Evolutionary conservation across 495 filamentous ascomycete genomes (phyloP), one percentile per base, ranked within the genome.

Genomic region (Xylaria intraflava): DNA sequence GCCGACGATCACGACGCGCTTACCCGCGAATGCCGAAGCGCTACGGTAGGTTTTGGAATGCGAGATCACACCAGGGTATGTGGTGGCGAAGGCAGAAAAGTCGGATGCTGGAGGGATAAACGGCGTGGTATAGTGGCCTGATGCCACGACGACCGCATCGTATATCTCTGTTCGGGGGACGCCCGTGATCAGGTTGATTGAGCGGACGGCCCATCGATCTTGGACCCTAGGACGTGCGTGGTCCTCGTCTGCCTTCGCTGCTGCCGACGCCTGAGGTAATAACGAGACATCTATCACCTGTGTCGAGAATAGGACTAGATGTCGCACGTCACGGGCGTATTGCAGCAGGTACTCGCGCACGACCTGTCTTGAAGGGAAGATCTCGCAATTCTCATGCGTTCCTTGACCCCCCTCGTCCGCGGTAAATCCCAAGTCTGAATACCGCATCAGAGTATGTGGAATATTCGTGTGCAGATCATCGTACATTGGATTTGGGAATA

Each of bases 91-190:
- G 1, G 60, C 62, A 6, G 45, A 5, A 4, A 75, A 62, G 1
- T 60, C 56, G n/a, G 49, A 58, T 12, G 66, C 80, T 22, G 77
- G 67, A 0, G 90, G 90, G 9, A 94, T 69, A 63, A 78, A 84
- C 0, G 86, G 85, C 6, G 86, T 80, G 19, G 77, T 77, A 65
- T 86, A 94, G 62, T 95, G 89, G 1, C 90, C 90, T 55, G 77
- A 89, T 6, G 88, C 88, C n/a, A 91, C 82, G 1, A 93, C 81
- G 4, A 95, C 81, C 10, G 88, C 89, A 69, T 95, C 90, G 62
- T 85, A 96, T 1, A 61, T 69, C 4, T 61, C 61, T 11, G 40
- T 81, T 78, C 17, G 61, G 42, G 51, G 68, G 53, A 54, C 67
- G 67, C 55, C 62, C 1, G 56, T 68, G 6, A 67, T 62, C 1